These are phyloP conservation scores for Austroboletus eburneus DNA, from an alignment of 768 basidiomycete genomes.

Conservation along the genomic window DNA sequence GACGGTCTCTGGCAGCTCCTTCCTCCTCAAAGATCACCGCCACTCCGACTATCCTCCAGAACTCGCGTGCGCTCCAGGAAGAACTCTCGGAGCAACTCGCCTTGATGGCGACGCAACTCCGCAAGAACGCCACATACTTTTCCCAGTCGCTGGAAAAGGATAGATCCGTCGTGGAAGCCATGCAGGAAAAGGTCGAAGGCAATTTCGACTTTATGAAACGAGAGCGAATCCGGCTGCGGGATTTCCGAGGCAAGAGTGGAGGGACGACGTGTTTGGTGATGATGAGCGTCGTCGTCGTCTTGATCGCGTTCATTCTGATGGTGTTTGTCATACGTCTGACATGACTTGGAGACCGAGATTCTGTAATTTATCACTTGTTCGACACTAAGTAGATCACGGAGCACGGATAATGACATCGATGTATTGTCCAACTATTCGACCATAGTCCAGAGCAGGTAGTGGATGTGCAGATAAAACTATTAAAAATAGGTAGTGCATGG, in stretches of 20 bases:
- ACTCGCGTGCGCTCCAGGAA: slow-evolving; percentile 64
- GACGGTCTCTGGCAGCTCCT: slow-evolving; percentile 27
- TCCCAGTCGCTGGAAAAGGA: slow-evolving; percentile 70
- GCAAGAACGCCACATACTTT: slow-evolving; percentile 79
- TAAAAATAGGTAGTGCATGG: slow-evolving; percentile 3
- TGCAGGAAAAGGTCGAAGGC: slow-evolving; percentile 68
- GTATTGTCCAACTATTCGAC: slow-evolving; percentile 11
- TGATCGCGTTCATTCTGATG: slow-evolving; percentile 66
- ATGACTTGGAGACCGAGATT: slow-evolving; percentile 15
- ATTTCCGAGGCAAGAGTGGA: slow-evolving; percentile 59
- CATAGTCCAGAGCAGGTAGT: slow-evolving; percentile 9
- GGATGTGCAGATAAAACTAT: slow-evolving; percentile 7
- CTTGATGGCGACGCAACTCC: slow-evolving; percentile 85
- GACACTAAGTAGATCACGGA: background rate
- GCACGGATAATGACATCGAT: slow-evolving; percentile 6
- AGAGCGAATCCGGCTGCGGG: slow-evolving; percentile 56
- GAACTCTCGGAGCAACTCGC: slow-evolving; percentile 72
- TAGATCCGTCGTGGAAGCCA: slow-evolving; percentile 60
- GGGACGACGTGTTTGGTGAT: slow-evolving; percentile 72
- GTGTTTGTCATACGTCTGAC: slow-evolving; percentile 70
- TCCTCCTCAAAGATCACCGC: slow-evolving; percentile 34
- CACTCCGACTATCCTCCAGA: slow-evolving; percentile 42
- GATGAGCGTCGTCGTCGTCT: slow-evolving; percentile 59
- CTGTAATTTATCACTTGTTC: slow-evolving; percentile 1
- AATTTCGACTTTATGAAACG: slow-evolving; percentile 68